A percentile compares a stretch with the other conserved stretches of the same genome.
These are phyloP conservation scores for Rhizopus delemar DNA, from an alignment of 371 early-diverging fungal species.

Conservation along the genomic window DNA sequence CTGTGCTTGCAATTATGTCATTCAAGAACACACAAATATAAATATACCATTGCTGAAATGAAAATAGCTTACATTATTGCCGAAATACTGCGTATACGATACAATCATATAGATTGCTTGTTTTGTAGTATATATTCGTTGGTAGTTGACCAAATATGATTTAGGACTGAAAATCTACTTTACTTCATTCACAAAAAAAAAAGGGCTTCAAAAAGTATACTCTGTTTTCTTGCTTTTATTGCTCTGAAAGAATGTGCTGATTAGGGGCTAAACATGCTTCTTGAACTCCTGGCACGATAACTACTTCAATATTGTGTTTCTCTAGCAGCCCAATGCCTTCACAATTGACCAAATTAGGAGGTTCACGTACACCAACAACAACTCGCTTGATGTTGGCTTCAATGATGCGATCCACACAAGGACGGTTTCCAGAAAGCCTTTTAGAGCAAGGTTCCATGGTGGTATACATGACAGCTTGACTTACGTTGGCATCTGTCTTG, in stretches of 20 bases:
- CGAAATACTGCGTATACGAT: no score
- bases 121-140: no score
- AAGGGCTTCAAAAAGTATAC: no score
- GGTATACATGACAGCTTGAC: conserved; percentile 71
- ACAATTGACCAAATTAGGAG: conserved; percentile 78
- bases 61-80: no score
- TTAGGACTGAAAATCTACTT: no score
- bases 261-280: conserved; percentile 75
- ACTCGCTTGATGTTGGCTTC: conserved; percentile 74
- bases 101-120: no score
- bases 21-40: no score
- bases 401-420: conserved; percentile 71
- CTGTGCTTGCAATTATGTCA: no score
- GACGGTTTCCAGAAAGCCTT: conserved; percentile 74
- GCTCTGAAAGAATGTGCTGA: conserved; percentile 51
- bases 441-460: conserved; percentile 92
- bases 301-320: conserved; percentile 65
- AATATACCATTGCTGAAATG: no score
- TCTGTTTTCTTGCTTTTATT: background rate
- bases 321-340: conserved; percentile 64
- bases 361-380: conserved; percentile 87
- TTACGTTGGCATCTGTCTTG: conserved; percentile 52
- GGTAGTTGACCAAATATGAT: no score
- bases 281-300: conserved; percentile 66
- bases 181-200: no score